Conservation (phyloP, 129 eudicot species). For the Apium graveolens region DNA sequence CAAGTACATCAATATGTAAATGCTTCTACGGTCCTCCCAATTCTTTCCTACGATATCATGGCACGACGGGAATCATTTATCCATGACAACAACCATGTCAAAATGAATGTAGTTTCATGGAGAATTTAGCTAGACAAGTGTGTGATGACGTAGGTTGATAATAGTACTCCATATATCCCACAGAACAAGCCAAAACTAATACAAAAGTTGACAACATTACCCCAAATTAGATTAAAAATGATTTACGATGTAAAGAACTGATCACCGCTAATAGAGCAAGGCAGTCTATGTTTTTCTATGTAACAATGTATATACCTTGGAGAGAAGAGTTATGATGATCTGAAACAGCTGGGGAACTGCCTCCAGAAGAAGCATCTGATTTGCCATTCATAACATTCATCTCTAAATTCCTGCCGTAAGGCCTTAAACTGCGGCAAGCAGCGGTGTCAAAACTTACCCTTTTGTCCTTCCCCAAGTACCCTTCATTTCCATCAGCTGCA, state of each 20-base stretch:
- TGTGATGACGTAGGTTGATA: background rate
- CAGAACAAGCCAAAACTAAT: background rate
- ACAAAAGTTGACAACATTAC: background rate
- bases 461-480: conserved; percentile 3
- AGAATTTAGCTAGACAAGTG: background rate
- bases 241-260: background rate
- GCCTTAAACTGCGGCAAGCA: conserved; percentile 27
- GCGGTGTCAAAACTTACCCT: conserved; percentile 13
- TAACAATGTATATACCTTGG: too few relatives aligned
- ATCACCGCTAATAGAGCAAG: background rate
- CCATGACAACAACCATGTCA: background rate
- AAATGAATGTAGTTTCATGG: background rate
- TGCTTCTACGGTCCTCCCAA: background rate
- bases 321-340: conserved; percentile 36
- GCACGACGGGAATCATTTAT: too few relatives aligned
- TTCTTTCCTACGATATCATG: background rate
- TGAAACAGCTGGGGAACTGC: conserved; percentile 26
- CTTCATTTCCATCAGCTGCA: conserved; percentile 2
- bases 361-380: conserved; percentile 24
- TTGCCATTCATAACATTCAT: conserved; percentile 10
- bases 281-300: too few relatives aligned
- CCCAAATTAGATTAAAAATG: too few relatives aligned
- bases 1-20: too few relatives aligned
- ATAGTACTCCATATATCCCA: background rate
- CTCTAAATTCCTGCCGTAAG: conserved; percentile 14